Percentiles rank a stretch among this genome's conserved stretches.
These are phyloP conservation scores for Ogataea paradorogensis DNA, from an alignment of 805 yeast species.

Conservation along the genomic window DNA sequence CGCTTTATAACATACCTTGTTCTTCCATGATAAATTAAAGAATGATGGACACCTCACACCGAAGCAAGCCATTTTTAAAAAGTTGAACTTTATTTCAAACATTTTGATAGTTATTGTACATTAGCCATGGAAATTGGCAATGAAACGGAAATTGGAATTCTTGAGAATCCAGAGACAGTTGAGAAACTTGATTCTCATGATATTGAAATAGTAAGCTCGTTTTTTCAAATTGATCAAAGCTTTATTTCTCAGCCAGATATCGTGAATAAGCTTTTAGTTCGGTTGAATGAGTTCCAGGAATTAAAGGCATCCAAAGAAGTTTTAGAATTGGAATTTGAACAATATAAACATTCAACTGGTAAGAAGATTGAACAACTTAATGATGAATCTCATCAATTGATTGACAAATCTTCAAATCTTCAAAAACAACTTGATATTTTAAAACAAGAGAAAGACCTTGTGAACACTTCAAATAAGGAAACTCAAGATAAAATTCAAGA, in stretches of 20 bases:
- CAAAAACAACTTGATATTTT: constrained; percentile 21
- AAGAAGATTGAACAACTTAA: constrained; percentile 35
- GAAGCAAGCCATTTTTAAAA: constrained; percentile 6
- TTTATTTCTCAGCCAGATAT: constrained; percentile 26
- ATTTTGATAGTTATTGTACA: background rate
- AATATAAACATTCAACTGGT: constrained; percentile 33
- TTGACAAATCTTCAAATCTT: constrained; percentile 24
- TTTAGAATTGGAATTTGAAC: constrained; percentile 40
- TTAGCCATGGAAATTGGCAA: constrained; percentile 4
- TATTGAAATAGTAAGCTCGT: constrained; percentile 31
- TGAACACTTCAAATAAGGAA: constrained; percentile 10
- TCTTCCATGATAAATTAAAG: constrained; percentile 1
- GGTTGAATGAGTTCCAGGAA: constrained; percentile 34
- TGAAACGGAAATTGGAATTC: constrained; percentile 1
- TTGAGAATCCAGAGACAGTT: background rate
- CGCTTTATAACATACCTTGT: constrained; percentile 9
- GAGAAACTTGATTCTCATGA: constrained; percentile 1
- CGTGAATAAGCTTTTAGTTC: constrained; percentile 29
- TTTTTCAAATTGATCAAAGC: constrained; percentile 31
- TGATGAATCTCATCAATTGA: constrained; percentile 26
- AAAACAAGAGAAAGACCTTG: constrained; percentile 20
- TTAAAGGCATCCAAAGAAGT: constrained; percentile 38
- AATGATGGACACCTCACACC: constrained; percentile 7
- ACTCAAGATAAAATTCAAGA: background rate
- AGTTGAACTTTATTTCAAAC: background rate